A percentile compares a stretch with the other conserved stretches of the same genome.
Conservation (phyloP, 2,329 filamentous ascomycete genomes). For the Fusarium subtropicale region DNA sequence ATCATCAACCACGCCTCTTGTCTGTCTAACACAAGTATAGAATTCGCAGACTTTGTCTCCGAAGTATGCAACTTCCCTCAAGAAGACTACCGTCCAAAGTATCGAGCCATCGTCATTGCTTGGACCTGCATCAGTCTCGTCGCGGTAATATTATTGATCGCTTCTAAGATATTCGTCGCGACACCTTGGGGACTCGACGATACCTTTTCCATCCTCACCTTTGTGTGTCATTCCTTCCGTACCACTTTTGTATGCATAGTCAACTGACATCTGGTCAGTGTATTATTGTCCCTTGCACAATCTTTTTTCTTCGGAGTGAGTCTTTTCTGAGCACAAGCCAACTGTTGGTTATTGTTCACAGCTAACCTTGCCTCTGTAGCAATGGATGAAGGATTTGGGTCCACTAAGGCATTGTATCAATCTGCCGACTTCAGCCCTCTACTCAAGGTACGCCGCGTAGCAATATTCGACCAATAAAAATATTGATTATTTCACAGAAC, state of each 20-base stretch:
- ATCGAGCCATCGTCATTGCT: background rate
- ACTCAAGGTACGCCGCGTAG: background rate
- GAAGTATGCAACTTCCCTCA: background rate
- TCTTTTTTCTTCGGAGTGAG: background rate
- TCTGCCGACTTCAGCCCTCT: background rate
- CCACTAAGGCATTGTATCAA: background rate
- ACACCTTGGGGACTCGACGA: slow-evolving; percentile 4
- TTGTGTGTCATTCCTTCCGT: background rate
- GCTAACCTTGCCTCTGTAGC: background rate
- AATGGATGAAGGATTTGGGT: background rate
- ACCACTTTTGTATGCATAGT: background rate
- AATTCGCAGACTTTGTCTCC: background rate
- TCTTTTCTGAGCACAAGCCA: rapidly evolving
- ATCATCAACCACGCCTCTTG: rapidly evolving
- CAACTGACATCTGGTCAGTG: background rate
- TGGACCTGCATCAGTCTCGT: background rate
- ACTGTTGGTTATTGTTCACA: too few species aligned
- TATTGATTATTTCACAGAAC: background rate
- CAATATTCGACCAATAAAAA: rapidly evolving
- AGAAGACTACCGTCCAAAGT: background rate
- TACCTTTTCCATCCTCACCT: background rate
- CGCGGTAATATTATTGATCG: rapidly evolving
- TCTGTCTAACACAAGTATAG: background rate
- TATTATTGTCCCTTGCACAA: background rate
- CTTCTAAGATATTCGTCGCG: background rate